Evolutionary conservation across 805 yeast species (phyloP).

Genomic region (Kodamaea kaohsiungensis): DNA sequence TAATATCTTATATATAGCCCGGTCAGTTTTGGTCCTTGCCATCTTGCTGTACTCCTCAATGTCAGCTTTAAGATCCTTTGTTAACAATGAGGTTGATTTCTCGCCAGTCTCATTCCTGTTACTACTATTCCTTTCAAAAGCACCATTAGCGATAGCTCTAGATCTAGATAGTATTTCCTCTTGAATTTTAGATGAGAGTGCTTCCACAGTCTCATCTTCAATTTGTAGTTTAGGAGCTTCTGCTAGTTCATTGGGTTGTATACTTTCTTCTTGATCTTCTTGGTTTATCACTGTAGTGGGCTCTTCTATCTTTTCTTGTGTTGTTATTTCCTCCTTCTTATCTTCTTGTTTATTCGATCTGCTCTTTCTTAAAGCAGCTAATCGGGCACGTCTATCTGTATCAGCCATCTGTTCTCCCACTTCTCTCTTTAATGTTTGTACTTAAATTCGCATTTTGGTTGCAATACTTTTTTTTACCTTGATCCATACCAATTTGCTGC

Average conservation of each 20-base stretch:
- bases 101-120: not conserved
- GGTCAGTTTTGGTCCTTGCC: constrained; percentile 31
- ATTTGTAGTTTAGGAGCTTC: constrained; percentile 8
- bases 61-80: constrained; percentile 34
- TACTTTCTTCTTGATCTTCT: not conserved
- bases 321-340: not conserved
- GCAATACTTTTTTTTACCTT: not conserved
- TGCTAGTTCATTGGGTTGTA: not conserved
- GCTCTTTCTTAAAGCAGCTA: constrained; percentile 9
- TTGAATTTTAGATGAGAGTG: constrained; percentile 24
- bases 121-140: not conserved
- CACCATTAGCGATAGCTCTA: constrained; percentile 7
- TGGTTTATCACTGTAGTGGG: not conserved
- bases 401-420: constrained; percentile 2
- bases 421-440: not conserved
- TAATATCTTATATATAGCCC: constrained; percentile 19
- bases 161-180: constrained; percentile 17
- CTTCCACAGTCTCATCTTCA: constrained; percentile 28
- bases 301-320: not conserved
- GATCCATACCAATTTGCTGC: not conserved
- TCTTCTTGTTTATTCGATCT: not conserved
- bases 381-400: constrained; percentile 4
- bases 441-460: not conserved
- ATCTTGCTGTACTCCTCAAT: constrained; percentile 22
- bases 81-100: constrained; percentile 16